Evolutionary conservation across 2,329 filamentous ascomycete genomes (phyloP), one percentile per base, ranked within the genome.

Genomic region (Stagonosporopsis cucurbitacearum): DNA sequence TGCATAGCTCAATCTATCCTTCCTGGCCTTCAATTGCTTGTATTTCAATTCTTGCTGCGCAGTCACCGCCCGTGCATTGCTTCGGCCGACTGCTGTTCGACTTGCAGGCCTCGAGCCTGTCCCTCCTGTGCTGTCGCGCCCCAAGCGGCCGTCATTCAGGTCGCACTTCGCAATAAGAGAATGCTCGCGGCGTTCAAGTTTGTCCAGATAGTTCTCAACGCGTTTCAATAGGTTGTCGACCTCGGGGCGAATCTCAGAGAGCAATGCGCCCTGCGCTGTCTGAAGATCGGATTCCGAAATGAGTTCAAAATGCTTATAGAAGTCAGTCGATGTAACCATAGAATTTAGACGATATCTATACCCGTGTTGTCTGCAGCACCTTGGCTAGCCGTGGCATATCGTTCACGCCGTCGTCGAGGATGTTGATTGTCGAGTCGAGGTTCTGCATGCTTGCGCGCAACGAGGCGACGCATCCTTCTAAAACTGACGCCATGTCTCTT

Each of bases 241-340:
- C 74, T 92, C 92, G 8, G 93, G 93, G n/a, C 89, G 88, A 65
- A 96, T 95, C 73, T 96, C 92, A 68, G 91, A 90, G 66, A 92
- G 88, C 17, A 97, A 86, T 4, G 91, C 88, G 63, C 90, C 83
- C 76, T 97, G 93, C 28, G 93, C 93, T 60, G 88, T 84, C 58
- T 88, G 87, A 40, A 97, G 86, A 47, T 90, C 90, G 12, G 89
- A 86, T 73, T 96, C 91, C 15, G 92, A 91, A 65, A 96, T 90
- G 37, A 96, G 87, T 75, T 97, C 93, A 77, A 96, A 97, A 79
- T 96, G 93, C 88, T 96, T 66, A 30, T 12, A 11, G 23, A 5
- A 20, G 36, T 56, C 23, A 56, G 53, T 15, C 33, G 20, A 7
- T 2, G 17, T 13, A 23, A 12, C 17, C n/a, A 8, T 20, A 25